phyloP scores from a whole-genome alignment of 805 yeast genomes.

The Wickerhamiella brachini region DNA sequence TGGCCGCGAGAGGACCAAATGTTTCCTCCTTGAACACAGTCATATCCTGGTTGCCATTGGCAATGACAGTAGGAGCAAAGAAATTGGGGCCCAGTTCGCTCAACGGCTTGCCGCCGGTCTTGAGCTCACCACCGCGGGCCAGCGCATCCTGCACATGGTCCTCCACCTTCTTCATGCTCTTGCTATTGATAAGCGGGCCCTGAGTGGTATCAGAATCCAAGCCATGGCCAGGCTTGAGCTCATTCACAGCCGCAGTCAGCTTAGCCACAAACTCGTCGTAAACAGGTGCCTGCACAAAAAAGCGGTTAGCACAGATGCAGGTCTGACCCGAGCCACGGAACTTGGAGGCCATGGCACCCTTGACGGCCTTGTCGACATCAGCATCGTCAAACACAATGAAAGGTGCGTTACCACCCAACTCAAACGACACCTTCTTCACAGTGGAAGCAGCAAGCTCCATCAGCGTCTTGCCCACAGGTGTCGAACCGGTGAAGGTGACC shows the following conservation, averaged over 20 bases:
- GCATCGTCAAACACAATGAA: constrained; percentile 65
- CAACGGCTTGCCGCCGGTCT: constrained; percentile 45
- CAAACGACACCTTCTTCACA: constrained; percentile 57
- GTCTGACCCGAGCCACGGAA: constrained; percentile 72
- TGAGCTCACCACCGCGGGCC: constrained; percentile 46
- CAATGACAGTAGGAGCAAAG: constrained; percentile 54
- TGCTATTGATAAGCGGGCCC: constrained; percentile 59
- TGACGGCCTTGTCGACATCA: constrained; percentile 48
- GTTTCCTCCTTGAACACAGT: constrained; percentile 54
- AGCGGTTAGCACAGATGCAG: constrained; percentile 66
- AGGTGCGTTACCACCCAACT: constrained; percentile 75
- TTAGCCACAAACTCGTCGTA: constrained; percentile 45
- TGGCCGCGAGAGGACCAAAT: constrained; percentile 68
- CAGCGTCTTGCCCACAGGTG: constrained; percentile 54
- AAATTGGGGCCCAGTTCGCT: constrained; percentile 47
- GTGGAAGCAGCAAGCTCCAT: constrained; percentile 47
- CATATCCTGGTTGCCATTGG: constrained; percentile 37
- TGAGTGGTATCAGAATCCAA: constrained; percentile 45
- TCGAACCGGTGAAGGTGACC: constrained; percentile 68
- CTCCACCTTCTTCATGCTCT: constrained; percentile 48
- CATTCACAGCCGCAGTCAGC: constrained; percentile 33
- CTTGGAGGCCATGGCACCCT: constrained; percentile 52
- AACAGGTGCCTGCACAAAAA: constrained; percentile 50
- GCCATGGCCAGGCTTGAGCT: constrained; percentile 49
- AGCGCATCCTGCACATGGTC: constrained; percentile 54